Evolutionary conservation across 2,329 filamentous ascomycete species (phyloP), one percentile per base, ranked within the genome.

Genomic region (Aspergillus sp.): DNA sequence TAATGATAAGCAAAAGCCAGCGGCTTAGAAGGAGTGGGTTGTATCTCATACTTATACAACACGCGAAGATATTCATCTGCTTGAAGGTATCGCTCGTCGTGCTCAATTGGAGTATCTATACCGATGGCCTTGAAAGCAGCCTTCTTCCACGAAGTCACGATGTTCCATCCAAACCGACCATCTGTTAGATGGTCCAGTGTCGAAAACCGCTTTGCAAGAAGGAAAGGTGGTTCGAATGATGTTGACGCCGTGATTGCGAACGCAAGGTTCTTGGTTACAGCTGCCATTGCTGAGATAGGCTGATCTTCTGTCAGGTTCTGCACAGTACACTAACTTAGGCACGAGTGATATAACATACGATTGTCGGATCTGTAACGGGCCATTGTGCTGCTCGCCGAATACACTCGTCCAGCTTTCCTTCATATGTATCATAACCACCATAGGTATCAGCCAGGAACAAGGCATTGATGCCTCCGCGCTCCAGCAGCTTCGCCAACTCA

Each of bases 381-480:
- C 84, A 88, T 65, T 88, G 86, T 0, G 85, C 84, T 1, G 84
- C 85, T 23, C 84, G 75, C 2, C 84, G 77, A 60, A 87, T 86
- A 64, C 83, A 86, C 54, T 85, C 82, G 62, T 87, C 84, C 3
- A 86, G 67, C 27, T 79, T 85, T 0, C 78, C 79, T 57, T 86
- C 80, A 57, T 87, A 88, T 0, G 83, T 87, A 62, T 88, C 85
- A 57, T 87, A 84, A 0, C 83, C 84, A 2, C 85, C 85, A 52
- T 87, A 87, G 0, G 84, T 87, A 64, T 89, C 87, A 0, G 87
- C 87, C 4, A 89, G 77, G 66, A 88, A 88, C 4, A 89, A 69
- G 0, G 84, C 84, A 58, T 87, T 88, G 72, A 89, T 85, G 6
- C 82, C 82, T 3, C 85, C 86, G 11, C 80, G 75, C 56, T 89